Base-by-base conservation (phyloP, 2,329 filamentous ascomycete genomes). In the Eurotiales sp. region DNA sequence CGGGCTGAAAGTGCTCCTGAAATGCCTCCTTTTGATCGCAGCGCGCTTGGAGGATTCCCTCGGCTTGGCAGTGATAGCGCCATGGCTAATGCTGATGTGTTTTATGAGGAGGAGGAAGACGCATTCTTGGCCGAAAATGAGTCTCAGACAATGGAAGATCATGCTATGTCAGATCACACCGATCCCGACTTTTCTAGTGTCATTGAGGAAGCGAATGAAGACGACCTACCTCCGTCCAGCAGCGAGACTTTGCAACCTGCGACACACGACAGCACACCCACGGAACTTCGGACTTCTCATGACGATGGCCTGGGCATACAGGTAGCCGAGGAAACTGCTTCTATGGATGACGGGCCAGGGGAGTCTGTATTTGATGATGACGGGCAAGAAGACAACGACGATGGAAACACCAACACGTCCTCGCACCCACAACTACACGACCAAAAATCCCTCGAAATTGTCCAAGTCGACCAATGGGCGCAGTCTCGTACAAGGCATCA, bases 21-120 rank as follows among this genome's bases (percentile, higher is more conserved):
- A 50, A 71, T 77, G 72, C 72, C 71, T 41, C 72, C 74, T 5
- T 70, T 77, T 50, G 73, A 77, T 56, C 71, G 73, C 44, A 69
- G 63, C 50, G 60, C 63, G 34, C 65, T 77, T 39, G 27, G 23
- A 5, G 61, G 61, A 21, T 61, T 65, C 19, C 61, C 63, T 40
- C 67, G 72, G 7, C 59, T 76, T 23, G 64, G 65, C 12, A 72
- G 67, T 22, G 67, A 64, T 37, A 59, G 69, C 7, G 61, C 66
- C 1, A 60, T 75, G 46, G 68, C 72, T 44, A 69, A 70, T 36
- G 66, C 68, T 5, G 75, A 77, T 56, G 75, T 77, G 4, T 75
- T 77, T 52, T 72, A 77, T 42, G 75, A 77, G 56, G 73, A 77
- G 55, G 75, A 77, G 54, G 75, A 77, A 52, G 74, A 77, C 59